A percentile compares a stretch with the other conserved stretches of the same genome.
Conservation (phyloP, 805 yeast genomes). For the Candida sithepensis region DNA sequence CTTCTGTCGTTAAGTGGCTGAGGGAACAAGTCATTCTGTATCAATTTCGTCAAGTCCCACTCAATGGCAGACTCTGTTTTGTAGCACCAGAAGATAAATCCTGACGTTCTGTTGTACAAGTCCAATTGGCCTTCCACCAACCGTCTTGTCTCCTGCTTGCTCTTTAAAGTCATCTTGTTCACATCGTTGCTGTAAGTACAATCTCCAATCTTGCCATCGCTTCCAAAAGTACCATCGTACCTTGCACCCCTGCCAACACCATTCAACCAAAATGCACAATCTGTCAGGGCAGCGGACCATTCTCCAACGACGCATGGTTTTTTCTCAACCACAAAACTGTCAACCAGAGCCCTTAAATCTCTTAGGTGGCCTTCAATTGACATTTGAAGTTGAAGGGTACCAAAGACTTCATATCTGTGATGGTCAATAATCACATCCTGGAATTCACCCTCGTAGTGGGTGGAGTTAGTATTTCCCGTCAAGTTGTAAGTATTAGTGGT, state of each 20-base stretch:
- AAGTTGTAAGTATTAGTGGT: slow-evolving; percentile 7
- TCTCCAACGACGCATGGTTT: slow-evolving; percentile 62
- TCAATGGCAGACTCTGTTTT: slow-evolving; percentile 64
- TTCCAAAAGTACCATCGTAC: slow-evolving; percentile 48
- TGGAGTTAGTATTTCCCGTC: slow-evolving; percentile 5
- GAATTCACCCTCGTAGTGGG: slow-evolving; percentile 24
- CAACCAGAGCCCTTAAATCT: slow-evolving; percentile 49
- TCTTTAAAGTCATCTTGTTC: slow-evolving; percentile 39
- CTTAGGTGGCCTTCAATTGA: slow-evolving; percentile 59
- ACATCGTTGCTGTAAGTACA: slow-evolving; percentile 40
- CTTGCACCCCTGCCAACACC: slow-evolving; percentile 69
- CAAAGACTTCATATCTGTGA: slow-evolving; percentile 89
- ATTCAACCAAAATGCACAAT: slow-evolving; percentile 66
- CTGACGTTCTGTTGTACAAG: slow-evolving; percentile 42
- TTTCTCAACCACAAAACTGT: slow-evolving; percentile 34
- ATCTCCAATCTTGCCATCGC: slow-evolving; percentile 37
- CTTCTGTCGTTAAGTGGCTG: slow-evolving; percentile 60
- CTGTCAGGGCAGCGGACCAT: slow-evolving; percentile 70
- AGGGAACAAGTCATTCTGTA: slow-evolving; percentile 53
- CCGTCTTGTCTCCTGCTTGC: slow-evolving; percentile 44
- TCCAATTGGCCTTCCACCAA: slow-evolving; percentile 61
- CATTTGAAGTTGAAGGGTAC: slow-evolving; percentile 52
- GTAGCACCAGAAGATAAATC: slow-evolving; percentile 72
- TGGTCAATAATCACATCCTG: slow-evolving; percentile 81
- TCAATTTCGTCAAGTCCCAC: slow-evolving; percentile 60